phyloP scores from a whole-genome alignment of 2,329 filamentous ascomycete species.

The Trichoderma koningiopsis region DNA sequence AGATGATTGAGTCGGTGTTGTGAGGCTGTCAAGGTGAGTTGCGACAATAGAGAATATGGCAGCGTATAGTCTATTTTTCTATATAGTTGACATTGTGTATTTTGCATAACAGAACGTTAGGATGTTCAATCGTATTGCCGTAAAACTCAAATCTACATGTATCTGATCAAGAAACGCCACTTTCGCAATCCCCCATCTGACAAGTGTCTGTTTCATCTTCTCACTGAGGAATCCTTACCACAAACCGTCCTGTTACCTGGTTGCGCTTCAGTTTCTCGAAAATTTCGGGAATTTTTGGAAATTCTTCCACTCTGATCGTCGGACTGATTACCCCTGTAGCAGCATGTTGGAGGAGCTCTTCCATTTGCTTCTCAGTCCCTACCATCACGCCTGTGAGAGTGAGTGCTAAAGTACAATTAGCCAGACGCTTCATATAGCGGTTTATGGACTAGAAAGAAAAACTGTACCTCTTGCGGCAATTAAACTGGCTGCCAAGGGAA shows the following conservation, averaged over 20 bases:
- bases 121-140: neutral
- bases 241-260: constrained; percentile 11
- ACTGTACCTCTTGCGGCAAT: constrained; percentile 30
- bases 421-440: neutral
- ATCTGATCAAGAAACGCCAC: neutral
- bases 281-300: neutral
- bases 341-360: constrained; percentile 22
- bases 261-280: constrained; percentile 6
- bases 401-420: constrained; percentile 13
- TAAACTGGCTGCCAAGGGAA: constrained; percentile 33
- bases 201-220: neutral
- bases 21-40: neutral
- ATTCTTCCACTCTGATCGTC: neutral
- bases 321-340: constrained; percentile 8
- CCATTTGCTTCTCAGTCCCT: constrained; percentile 28
- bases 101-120: neutral
- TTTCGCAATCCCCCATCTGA: neutral
- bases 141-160: neutral
- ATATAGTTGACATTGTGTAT: neutral
- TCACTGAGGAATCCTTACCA: constrained; percentile 19
- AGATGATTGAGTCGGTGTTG: neutral
- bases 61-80: neutral
- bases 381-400: constrained; percentile 26
- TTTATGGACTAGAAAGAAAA: neutral
- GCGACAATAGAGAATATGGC: neutral